phyloP scores from a whole-genome alignment of 2,329 filamentous ascomycete genomes.

The Aureobasidium zeae region DNA sequence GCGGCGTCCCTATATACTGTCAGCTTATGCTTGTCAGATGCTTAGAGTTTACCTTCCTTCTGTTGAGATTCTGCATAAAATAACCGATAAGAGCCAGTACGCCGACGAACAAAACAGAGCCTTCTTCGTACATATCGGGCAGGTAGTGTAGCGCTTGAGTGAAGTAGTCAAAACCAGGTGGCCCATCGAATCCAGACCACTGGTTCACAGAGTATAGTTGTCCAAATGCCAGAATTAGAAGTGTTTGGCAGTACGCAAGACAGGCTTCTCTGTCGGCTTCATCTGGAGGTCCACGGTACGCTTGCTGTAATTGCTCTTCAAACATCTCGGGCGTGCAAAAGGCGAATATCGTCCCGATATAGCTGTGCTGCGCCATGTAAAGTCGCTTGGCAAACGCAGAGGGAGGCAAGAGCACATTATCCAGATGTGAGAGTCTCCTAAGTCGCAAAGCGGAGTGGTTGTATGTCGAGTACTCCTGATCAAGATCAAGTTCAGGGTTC shows the following conservation, averaged over 20 bases:
- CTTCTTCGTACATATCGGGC: constrained; percentile 48
- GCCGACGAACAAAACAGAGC: constrained; percentile 47
- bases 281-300: constrained; percentile 38
- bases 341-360: constrained; percentile 50
- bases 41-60: too few relatives aligned
- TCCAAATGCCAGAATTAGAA: constrained; percentile 47
- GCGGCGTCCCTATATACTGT: constrained; percentile 48
- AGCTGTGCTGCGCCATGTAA: constrained; percentile 45
- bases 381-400: constrained; percentile 43
- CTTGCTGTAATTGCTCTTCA: constrained; percentile 36
- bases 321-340: constrained; percentile 42
- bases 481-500: constrained; percentile 1
- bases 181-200: constrained; percentile 39
- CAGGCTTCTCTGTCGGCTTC: constrained; percentile 39
- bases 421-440: constrained; percentile 28
- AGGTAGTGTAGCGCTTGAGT: constrained; percentile 43
- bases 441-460: constrained; percentile 27
- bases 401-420: constrained; percentile 37
- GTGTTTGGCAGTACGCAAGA: constrained; percentile 43
- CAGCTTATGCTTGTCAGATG: too few relatives aligned
- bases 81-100: constrained; percentile 47
- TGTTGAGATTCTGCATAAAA: constrained; percentile 50
- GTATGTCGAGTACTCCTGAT: constrained; percentile 21
- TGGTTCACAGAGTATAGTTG: constrained; percentile 51
- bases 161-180: constrained; percentile 49